Conservation (phyloP, 2,329 filamentous ascomycete genomes). For the Penicillium verrucosum region DNA sequence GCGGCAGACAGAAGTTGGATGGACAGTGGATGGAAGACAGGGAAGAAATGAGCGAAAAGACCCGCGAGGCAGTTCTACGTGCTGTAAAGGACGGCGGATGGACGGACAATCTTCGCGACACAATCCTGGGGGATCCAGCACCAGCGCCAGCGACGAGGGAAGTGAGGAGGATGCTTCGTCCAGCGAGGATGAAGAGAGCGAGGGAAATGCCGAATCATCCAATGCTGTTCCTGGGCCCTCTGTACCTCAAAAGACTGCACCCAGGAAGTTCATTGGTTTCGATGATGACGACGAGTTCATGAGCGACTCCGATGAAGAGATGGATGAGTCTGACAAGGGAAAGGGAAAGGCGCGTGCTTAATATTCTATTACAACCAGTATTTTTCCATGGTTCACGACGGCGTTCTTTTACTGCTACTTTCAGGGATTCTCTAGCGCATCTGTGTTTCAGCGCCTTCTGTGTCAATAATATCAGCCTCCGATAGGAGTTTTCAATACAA, state of each 20-base stretch:
- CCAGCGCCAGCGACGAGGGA: constrained; percentile 42
- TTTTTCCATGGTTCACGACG: constrained; percentile 17
- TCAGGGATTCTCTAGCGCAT: constrained; percentile 7
- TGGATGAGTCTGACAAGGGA: constrained; percentile 32
- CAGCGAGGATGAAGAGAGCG: constrained; percentile 38
- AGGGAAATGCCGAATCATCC: constrained; percentile 32
- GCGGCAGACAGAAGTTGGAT: constrained; percentile 64
- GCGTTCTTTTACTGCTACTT: constrained; percentile 13
- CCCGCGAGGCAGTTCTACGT: constrained; percentile 70
- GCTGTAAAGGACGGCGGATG: constrained; percentile 62
- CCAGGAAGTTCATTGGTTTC: constrained; percentile 45
- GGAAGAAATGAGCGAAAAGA: constrained; percentile 82
- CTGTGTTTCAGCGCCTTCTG: constrained; percentile 7
- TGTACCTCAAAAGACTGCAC: constrained; percentile 27
- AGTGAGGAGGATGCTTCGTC: constrained; percentile 32
- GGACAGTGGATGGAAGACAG: constrained; percentile 95
- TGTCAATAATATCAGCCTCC: constrained; percentile 2
- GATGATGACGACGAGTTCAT: constrained; percentile 50
- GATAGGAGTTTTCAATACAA: background rate
- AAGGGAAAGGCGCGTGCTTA: constrained; percentile 36
- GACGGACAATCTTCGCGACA: constrained; percentile 43
- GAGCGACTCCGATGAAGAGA: constrained; percentile 40
- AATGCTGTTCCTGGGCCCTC: constrained; percentile 21
- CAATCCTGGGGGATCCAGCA: constrained; percentile 36
- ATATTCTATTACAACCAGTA: constrained; percentile 7